Evolutionary conservation across 2,329 filamentous ascomycete genomes (phyloP).

Genomic region (Acarospora socialis): DNA sequence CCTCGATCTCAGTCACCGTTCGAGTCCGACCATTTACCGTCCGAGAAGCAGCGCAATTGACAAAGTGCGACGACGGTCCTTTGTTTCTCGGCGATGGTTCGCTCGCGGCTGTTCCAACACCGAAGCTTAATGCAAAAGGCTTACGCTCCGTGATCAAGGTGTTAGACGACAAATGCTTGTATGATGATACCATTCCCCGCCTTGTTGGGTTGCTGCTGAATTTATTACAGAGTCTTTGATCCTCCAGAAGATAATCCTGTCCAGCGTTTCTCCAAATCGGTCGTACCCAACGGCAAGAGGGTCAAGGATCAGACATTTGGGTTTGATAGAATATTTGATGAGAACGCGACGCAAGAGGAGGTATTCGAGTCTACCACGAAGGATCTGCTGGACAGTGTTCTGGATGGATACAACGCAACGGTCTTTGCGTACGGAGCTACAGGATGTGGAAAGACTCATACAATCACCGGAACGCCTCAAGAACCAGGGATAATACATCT

Average conservation of each 20-base stretch:
- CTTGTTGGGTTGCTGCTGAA: conserved; percentile 12
- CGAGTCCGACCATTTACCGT: conserved; percentile 55
- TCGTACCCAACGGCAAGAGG: conserved; percentile 72
- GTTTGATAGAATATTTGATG: conserved; percentile 94
- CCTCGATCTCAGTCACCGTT: conserved; percentile 39
- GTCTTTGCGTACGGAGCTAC: conserved; percentile 98
- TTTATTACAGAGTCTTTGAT: conserved; percentile 64
- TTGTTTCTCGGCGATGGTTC: conserved; percentile 95
- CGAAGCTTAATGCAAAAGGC: conserved; percentile 73
- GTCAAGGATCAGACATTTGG: conserved; percentile 96
- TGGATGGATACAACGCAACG: conserved; percentile 96
- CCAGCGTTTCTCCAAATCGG: conserved; percentile 69
- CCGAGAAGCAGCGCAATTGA: conserved; percentile 83
- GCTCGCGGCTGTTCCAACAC: conserved; percentile 69
- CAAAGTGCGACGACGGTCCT: conserved; percentile 62
- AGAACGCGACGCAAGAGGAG: conserved; percentile 79
- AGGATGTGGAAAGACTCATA: conserved; percentile 96
- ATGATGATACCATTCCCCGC: conserved; percentile 16
- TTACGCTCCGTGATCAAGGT: conserved; percentile 90
- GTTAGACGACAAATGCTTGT: conserved; percentile 92
- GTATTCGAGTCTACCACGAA: conserved; percentile 91
- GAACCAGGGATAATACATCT: conserved; percentile 96
- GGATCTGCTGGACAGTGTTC: conserved; percentile 77
- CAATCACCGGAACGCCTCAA: conserved; percentile 81
- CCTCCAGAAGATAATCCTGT: conserved; percentile 90